Evolutionary conservation across 257 asterid genomes (phyloP), one percentile per base, ranked within the genome.

Genomic region (Salvia splendens): DNA sequence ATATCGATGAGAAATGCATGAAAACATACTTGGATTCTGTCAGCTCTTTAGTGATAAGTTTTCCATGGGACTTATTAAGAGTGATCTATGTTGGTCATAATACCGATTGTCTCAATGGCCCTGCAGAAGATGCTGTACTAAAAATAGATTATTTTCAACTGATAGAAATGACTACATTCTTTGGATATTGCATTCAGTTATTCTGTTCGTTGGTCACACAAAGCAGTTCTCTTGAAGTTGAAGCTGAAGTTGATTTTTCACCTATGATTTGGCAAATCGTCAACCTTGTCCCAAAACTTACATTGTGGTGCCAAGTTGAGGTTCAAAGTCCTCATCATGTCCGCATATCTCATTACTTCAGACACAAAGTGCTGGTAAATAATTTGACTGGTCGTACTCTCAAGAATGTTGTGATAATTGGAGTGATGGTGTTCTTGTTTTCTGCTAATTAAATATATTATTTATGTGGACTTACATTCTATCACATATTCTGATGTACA

Each of bases 351-450:
- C 85, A 79, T 50, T 94, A 90, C 76, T 69, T 82, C 78, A 86
- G 85, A 61, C 96, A 94, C 84, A 90, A 94, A 82, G 68, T 91
- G 42, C 80, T 94, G 95, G 98, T 92, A 83, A 68, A 74, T 60
- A 8, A 42, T 8, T 61, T 35, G 46, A 59, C 41, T 14, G 3
- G 35, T 50, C 47, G 40, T 28, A 50, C 46, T 30, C 42, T 54
- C 35, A 50, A 54, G 45, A 73, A 73, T 66, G 2, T 2, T 35
- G 15, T 51, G 50, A 67, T 33, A 20, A 15, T 12, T 36, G 12
- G 32, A 42, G 40, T 35, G 42, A 28, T 30, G 66, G 42, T 58
- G 55, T 46, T 72, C 55, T 33, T 70, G 6, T 38, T 61, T 15
- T 42, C 42, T 53, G 66, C 56, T 46, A 11, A 46, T 24, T 46